Conservation (phyloP, 1,139 yeast species). For the Taiozyma sp. region DNA sequence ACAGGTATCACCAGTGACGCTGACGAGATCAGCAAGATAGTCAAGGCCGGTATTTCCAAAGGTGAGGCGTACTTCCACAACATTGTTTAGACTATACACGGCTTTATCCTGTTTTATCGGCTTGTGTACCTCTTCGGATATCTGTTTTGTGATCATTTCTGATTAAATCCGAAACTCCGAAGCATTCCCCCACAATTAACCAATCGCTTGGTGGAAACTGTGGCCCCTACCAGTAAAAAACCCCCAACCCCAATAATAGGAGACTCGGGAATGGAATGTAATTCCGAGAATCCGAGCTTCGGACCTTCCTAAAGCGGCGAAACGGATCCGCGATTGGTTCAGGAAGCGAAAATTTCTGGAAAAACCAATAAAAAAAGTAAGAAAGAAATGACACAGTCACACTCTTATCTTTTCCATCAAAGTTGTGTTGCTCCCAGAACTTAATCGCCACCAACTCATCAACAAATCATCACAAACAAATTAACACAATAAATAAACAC, state of each 20-base stretch:
- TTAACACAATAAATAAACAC: neutral
- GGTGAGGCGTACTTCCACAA: conserved; percentile 60
- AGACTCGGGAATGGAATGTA: neutral
- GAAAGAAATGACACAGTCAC: neutral
- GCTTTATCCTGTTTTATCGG: too few species aligned
- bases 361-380: neutral
- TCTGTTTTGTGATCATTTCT: too few species aligned
- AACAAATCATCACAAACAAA: neutral
- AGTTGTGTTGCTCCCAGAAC: too few species aligned
- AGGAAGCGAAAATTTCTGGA: neutral
- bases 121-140: too few species aligned
- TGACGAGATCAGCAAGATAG: conserved; percentile 69
- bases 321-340: neutral
- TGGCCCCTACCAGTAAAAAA: neutral
- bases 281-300: neutral
- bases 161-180: too few species aligned
- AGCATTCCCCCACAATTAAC: too few species aligned
- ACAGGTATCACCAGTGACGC: conserved; percentile 86
- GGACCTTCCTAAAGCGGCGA: neutral
- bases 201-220: neutral
- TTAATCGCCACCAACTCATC: too few species aligned
- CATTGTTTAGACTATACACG: conserved; percentile 11
- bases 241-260: too few species aligned
- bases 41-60: conserved; percentile 61
- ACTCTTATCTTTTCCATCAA: neutral